Evolutionary conservation across 1,284 basidiomycete species (phyloP), one percentile per base, ranked within the genome.

Genomic region (Mycena citricolor): DNA sequence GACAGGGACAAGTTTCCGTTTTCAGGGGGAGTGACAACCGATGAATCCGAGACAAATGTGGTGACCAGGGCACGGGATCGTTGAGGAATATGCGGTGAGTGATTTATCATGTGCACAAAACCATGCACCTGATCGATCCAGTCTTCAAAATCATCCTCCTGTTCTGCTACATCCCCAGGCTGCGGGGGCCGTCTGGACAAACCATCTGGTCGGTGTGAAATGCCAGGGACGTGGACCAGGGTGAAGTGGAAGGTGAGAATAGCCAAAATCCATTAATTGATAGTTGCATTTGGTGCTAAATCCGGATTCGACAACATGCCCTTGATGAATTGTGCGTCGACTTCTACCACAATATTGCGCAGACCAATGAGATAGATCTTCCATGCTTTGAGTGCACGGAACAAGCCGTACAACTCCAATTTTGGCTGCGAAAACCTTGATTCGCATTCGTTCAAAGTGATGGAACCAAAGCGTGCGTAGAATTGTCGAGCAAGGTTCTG

Each of bases 381-480:
- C 34, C 37, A 23, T 2, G 38, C 39, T 17, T 41, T 32, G 12
- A 50, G 24, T 8, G 43, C 43, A 1, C 48, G 22, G 21, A 39
- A 37, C 17, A 50, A 25, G 1, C 48, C 48, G 31, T 68, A 73
- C 0, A 75, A 42, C 37, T 75, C 65, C 1, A 68, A 43, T 44
- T 74, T 74, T 0, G 69, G 53, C 40, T 74, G 70, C 0, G 64
- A 72, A 41, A 69, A 75, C 0, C 54, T 16, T 0, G 56, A 40
- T 48, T 77, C 67, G 0, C 56, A 13, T 1, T 67, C 57, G 26
- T 64, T 68, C 45, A 63, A 59, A 0, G 60, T 54, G 5, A 74
- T 65, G 0, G 66, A 74, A 0, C 61, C 63, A 42, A 60, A 70
- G 11, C 56, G 50, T 4, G 54, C 57, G n/a, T 42, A 47, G 13